Conservation (phyloP, 176 grass and related monocot species). For the Tillandsia fasciculata region DNA sequence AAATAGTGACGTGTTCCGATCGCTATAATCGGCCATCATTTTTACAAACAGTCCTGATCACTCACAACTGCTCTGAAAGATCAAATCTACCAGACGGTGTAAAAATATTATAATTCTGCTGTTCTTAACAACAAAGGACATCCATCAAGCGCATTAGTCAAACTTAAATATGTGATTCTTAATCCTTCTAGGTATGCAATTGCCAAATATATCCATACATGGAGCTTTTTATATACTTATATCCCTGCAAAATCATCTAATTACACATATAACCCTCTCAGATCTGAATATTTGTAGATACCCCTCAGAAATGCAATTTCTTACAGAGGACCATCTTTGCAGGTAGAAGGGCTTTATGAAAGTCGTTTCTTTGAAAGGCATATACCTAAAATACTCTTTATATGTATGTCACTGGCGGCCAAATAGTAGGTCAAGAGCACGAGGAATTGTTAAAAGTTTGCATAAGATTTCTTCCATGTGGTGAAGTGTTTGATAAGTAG, state of each 20-base stretch:
- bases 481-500: conserved; percentile 44
- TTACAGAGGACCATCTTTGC: too few species aligned
- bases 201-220: conserved; percentile 18
- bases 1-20: background rate
- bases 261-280: background rate
- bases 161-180: conserved; percentile 51
- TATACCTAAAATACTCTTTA: too few species aligned
- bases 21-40: background rate
- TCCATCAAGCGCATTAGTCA: conserved; percentile 38
- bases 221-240: background rate
- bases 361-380: too few species aligned
- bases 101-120: conserved; percentile 23
- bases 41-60: background rate
- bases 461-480: conserved; percentile 24
- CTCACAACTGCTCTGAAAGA: conserved; percentile 10
- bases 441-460: conserved; percentile 24
- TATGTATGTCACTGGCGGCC: too few species aligned
- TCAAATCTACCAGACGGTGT: conserved; percentile 23
- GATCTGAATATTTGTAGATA: background rate
- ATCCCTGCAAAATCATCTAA: too few species aligned
- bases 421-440: conserved; percentile 15
- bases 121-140: conserved; percentile 16
- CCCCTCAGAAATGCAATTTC: too few species aligned
- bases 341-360: too few species aligned
- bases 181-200: conserved; percentile 46